Percentiles rank a stretch among this genome's conserved stretches.
These are phyloP conservation scores for Cercospora zeina DNA, from an alignment of 2,329 filamentous ascomycete genomes.

Conservation along the genomic window DNA sequence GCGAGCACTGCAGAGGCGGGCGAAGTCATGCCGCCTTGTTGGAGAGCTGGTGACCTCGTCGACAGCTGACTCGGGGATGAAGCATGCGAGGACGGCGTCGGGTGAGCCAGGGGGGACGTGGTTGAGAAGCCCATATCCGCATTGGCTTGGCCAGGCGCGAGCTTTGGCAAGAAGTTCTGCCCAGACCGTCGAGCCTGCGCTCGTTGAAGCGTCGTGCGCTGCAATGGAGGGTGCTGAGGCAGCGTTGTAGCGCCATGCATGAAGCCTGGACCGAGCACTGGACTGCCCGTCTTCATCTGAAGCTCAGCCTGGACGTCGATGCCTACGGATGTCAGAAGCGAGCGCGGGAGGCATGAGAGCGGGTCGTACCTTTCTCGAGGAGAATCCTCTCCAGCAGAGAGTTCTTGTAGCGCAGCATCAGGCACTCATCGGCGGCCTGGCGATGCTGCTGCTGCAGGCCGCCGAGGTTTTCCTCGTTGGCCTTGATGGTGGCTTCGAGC, in stretches of 20 bases:
- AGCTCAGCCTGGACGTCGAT: slow-evolving; percentile 98
- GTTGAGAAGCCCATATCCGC: slow-evolving; percentile 46
- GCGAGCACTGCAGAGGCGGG: slow-evolving; percentile 58
- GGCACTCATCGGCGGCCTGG: slow-evolving; percentile 89
- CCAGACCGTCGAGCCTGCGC: slow-evolving; percentile 52
- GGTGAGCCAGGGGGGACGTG: slow-evolving; percentile 72
- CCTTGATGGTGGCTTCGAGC: slow-evolving; percentile 93
- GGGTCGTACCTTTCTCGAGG: slow-evolving; percentile 78
- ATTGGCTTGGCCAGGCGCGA: slow-evolving; percentile 45
- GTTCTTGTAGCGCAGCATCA: slow-evolving; percentile 99
- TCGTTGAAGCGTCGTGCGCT: slow-evolving; percentile 77
- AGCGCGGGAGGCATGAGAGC: background rate
- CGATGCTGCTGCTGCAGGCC: slow-evolving; percentile 92
- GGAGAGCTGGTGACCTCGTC: slow-evolving; percentile 61
- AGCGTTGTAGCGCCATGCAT: slow-evolving; percentile 46
- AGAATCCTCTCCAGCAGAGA: slow-evolving; percentile 92
- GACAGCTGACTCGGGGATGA: slow-evolving; percentile 62
- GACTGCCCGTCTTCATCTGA: slow-evolving; percentile 86
- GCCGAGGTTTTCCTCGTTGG: slow-evolving; percentile 91
- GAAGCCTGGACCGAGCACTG: slow-evolving; percentile 68
- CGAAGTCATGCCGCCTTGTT: slow-evolving; percentile 63
- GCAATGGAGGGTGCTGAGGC: slow-evolving; percentile 58
- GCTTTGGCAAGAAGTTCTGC: slow-evolving; percentile 38
- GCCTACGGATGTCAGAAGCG: slow-evolving; percentile 53
- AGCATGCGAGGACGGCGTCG: slow-evolving; percentile 77